phyloP scores from a whole-genome alignment of 305 asterid species.

The Plantago coronopus region DNA sequence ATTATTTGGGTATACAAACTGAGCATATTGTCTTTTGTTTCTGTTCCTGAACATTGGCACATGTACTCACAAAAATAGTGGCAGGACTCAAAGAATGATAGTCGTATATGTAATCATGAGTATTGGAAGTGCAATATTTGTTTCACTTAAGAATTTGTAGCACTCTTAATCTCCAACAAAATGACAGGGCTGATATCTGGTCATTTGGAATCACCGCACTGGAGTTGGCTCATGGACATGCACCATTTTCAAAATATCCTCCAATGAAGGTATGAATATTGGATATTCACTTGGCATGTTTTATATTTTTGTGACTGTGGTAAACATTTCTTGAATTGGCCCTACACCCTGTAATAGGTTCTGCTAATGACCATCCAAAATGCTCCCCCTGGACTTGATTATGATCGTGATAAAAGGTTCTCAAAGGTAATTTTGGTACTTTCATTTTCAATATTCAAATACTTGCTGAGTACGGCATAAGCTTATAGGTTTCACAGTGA shows the following conservation, averaged over 20 bases:
- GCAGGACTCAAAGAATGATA: neutral
- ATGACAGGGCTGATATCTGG: conserved; percentile 96
- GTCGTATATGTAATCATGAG: neutral
- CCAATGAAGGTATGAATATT: conserved; percentile 83
- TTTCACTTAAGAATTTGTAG: conserved; percentile 13
- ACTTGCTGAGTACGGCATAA: conserved; percentile 14
- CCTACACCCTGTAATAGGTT: conserved; percentile 47
- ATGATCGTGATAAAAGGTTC: conserved; percentile 96
- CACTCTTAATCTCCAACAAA: conserved; percentile 2
- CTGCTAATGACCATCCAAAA: conserved; percentile 96
- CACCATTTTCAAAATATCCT: conserved; percentile 97
- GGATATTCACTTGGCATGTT: conserved; percentile 17
- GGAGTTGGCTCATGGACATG: conserved; percentile 99
- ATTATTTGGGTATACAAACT: too few species aligned
- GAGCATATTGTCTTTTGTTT: too few species aligned
- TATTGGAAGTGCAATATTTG: conserved; percentile 10
- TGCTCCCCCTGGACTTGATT: conserved; percentile 99
- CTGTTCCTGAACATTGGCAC: too few species aligned
- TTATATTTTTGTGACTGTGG: conserved; percentile 13
- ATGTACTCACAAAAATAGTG: too few species aligned
- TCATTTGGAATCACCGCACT: conserved; percentile 98
- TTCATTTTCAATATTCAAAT: conserved; percentile 24
- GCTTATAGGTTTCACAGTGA: conserved; percentile 23
- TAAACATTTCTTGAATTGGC: conserved; percentile 15
- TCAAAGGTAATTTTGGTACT: conserved; percentile 67